Base-by-base conservation (phyloP, 2,329 filamentous ascomycete genomes). In the Rutstroemia sp. region DNA sequence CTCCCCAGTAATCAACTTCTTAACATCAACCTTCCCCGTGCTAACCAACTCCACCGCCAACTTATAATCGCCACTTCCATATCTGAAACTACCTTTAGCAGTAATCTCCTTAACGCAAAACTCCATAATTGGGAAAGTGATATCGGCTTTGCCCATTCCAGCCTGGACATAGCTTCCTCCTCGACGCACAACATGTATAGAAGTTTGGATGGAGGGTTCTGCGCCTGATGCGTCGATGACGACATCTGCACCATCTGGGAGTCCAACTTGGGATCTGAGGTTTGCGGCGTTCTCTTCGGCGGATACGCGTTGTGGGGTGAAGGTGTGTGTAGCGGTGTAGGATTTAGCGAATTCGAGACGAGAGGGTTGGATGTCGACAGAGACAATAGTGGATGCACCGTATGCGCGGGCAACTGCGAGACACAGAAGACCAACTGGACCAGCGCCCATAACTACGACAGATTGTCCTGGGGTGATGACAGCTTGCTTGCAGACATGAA, bases 51-150 rank as follows among this genome's bases (percentile, higher is more conserved):
- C 83, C 47, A 96, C 75, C 0, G 84, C 84, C 6, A 84, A 75
- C 65, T 85, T 81, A 73, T 96, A 97, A 72, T 96, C 92, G 19
- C 92, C 92, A 54, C 83, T 81, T 3, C 86, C 86, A 72, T 97
- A 97, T 40, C 92, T 83, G 79, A 97, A 97, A 60, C 86, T 92
- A 21, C 92, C 92, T 69, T 87, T 88, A 48, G 88, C 80, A 10
- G 86, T 95, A 51, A 96, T 78, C 76, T 97, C 92, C 76, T 96
- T 96, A 51, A 85, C 79, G 71, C 91, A 95, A 68, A 95, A 78
- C 5, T 88, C 87, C 81, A 92, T 88, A 70, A 97, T 95, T 51
- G 92, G 92, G 76, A 96, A 96, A 8, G 74, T 88, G 71, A 96
- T 92, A 67, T 96, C 89, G 40, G 83, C 73, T 69, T 87, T 88